Evolutionary conservation across 805 yeast genomes (phyloP).

Genomic region (Wickerhamomyces ciferrii): DNA sequence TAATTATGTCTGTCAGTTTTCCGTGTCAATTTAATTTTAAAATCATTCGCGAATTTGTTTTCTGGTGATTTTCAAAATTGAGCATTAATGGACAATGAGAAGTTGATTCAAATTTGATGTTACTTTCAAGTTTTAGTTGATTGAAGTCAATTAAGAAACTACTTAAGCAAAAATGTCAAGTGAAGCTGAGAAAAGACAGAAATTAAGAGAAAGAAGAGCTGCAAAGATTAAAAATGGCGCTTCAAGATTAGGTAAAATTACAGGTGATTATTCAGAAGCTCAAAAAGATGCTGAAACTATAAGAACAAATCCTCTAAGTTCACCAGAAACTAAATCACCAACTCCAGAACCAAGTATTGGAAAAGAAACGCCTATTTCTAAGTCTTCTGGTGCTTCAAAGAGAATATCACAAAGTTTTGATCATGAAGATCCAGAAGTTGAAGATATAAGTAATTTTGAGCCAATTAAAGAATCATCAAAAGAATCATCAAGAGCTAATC

Average conservation of each 20-base stretch:
- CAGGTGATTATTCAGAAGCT: slow-evolving; percentile 16
- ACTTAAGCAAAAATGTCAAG: slow-evolving; percentile 2
- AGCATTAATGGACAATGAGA: too few species aligned
- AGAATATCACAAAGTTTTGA: slow-evolving; percentile 15
- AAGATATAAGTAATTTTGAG: slow-evolving; percentile 9
- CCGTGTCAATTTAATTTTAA: too few species aligned
- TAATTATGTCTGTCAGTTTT: too few species aligned
- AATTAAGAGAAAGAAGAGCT: slow-evolving; percentile 21
- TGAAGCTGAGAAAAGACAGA: slow-evolving; percentile 21
- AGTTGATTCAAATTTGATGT: too few species aligned
- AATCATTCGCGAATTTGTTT: too few species aligned
- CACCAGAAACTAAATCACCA: background rate
- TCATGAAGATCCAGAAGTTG: slow-evolving; percentile 9
- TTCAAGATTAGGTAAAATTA: slow-evolving; percentile 18
- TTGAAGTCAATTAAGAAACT: background rate
- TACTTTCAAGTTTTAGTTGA: too few species aligned
- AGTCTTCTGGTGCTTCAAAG: slow-evolving; percentile 1
- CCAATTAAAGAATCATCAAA: background rate
- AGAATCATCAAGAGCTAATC: too few species aligned
- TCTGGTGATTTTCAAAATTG: too few species aligned
- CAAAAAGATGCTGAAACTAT: background rate
- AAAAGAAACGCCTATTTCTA: background rate
- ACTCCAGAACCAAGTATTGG: background rate
- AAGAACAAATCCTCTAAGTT: background rate
- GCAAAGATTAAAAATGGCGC: slow-evolving; percentile 17